Evolutionary conservation across 257 asterid genomes (phyloP), one percentile per base, ranked within the genome.

Genomic region (Linderniella brevidens): DNA sequence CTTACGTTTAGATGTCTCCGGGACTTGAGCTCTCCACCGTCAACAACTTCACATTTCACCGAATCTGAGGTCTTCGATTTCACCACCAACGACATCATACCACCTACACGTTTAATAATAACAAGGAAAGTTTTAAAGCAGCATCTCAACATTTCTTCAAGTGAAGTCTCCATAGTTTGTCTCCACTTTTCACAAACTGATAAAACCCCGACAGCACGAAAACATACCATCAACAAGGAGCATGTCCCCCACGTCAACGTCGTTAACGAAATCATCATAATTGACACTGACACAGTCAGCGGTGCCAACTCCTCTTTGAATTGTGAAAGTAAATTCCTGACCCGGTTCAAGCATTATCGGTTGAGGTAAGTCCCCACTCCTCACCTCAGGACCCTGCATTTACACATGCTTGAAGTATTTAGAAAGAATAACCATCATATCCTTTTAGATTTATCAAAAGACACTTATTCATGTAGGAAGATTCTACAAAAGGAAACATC

Each of bases 351-450:
- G 65, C 15, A 17, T 74, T 64, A 82, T 73, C 19, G 99, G 99
- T 58, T 90, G 96, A 43, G 99, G 96, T 66, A 90, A 85, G 61
- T 90, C 99, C 12, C 99, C 99, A 57, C 96, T 85, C 61, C 99
- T 79, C 58, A 90, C 99, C 79, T 90, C 96, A 58, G 99, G 99
- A 56, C 99, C 99, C 96, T 90, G 92, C 57, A 66, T 70, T 45
- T 52, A 60, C 15, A 64, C 49, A 43, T 50, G 48, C 56, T 49
- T 20, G 32, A 52, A 17, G 46, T 36, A 52, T 15, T 14, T 37
- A 15, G 54, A 39, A 39, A 13, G 43, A 11, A 1, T 10, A 39
- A 11, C 8, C 11, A 37, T 8, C 8, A 6, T 6, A 37, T 8
- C 11, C 8, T 11, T 6, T 37, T 37, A 11, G 40, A 6, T 37